Evolutionary conservation across 75 land plant species (phyloP).

Genomic region (Picea sitchensis): DNA sequence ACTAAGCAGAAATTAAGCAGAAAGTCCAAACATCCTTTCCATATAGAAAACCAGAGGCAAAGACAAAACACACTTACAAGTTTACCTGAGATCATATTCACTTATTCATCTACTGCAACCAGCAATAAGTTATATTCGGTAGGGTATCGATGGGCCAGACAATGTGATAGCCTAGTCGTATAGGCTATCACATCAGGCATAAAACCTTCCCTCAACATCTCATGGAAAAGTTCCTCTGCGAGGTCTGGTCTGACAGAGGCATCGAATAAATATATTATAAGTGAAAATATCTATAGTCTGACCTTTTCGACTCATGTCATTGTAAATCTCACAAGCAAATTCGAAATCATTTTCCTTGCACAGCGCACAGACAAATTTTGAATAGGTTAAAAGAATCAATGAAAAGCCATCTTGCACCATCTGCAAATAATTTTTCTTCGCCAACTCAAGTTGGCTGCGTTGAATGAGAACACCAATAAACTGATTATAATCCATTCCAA

Average conservation of each 20-base stretch:
- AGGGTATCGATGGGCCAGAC: too few relatives aligned
- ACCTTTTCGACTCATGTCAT: conserved; percentile 42
- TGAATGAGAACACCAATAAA: conserved; percentile 64
- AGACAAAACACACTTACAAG: too few relatives aligned
- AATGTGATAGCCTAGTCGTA: too few relatives aligned
- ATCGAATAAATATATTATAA: conserved; percentile 45
- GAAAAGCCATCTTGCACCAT: conserved; percentile 45
- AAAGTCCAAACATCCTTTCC: too few relatives aligned
- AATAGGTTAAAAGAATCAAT: conserved; percentile 54
- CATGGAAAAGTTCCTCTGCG: conserved; percentile 39
- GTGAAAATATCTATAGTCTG: conserved; percentile 46
- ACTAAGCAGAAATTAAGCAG: too few relatives aligned
- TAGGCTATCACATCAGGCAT: too few relatives aligned
- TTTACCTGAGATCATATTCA: too few relatives aligned
- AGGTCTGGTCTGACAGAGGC: conserved; percentile 29
- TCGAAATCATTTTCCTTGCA: conserved; percentile 36
- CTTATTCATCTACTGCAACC: too few relatives aligned
- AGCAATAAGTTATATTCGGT: too few relatives aligned
- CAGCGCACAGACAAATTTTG: conserved; percentile 43
- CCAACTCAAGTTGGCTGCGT: conserved; percentile 43
- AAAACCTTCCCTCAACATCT: conserved; percentile 37
- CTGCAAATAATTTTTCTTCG: conserved; percentile 33
- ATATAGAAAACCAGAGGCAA: too few relatives aligned
- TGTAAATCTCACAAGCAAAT: conserved; percentile 27
- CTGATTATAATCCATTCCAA: conserved; percentile 68